These are phyloP conservation scores for Colletotrichum abscissum DNA, from an alignment of 2,329 filamentous ascomycete species.

Conservation along the genomic window DNA sequence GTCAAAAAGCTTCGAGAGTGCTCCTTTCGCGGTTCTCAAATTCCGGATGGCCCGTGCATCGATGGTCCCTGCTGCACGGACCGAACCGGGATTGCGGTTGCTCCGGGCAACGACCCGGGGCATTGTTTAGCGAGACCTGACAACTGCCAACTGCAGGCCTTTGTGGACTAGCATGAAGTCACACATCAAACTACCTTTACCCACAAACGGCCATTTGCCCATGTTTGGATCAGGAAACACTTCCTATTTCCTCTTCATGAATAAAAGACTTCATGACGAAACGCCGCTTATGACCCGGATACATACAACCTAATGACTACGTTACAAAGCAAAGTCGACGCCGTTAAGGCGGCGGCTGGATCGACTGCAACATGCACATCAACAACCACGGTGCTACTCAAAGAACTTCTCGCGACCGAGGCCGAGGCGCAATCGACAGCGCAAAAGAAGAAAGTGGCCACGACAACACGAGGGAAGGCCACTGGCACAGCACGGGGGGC, in stretches of 20 bases:
- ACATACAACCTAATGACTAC: constrained; percentile 52
- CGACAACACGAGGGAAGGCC: constrained; percentile 41
- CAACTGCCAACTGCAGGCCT: constrained; percentile 31
- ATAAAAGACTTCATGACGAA: constrained; percentile 40
- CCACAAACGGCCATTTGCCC: constrained; percentile 28
- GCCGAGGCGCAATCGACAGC: constrained; percentile 31
- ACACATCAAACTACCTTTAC: constrained; percentile 22
- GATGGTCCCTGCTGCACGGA: not conserved
- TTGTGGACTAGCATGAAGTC: constrained; percentile 23
- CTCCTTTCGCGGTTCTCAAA: not conserved
- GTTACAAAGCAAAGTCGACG: constrained; percentile 55
- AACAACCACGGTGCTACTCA: constrained; percentile 58
- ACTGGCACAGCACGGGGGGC: constrained; percentile 44
- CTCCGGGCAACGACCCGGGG: constrained; percentile 31
- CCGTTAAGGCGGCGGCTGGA: constrained; percentile 65
- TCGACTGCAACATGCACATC: constrained; percentile 65
- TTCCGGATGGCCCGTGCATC: constrained; percentile 24
- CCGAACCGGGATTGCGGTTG: constrained; percentile 25
- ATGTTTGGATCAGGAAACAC: not conserved
- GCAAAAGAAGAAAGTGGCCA: constrained; percentile 38
- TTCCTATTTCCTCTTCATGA: constrained; percentile 5
- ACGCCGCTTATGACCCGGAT: constrained; percentile 44
- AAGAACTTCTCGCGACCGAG: constrained; percentile 56
- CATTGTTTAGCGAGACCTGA: constrained; percentile 36
- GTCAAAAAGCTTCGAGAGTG: constrained; percentile 3